These are phyloP conservation scores for Hypoxylon trugodes DNA, from an alignment of 495 filamentous ascomycete species.

Conservation along the genomic window DNA sequence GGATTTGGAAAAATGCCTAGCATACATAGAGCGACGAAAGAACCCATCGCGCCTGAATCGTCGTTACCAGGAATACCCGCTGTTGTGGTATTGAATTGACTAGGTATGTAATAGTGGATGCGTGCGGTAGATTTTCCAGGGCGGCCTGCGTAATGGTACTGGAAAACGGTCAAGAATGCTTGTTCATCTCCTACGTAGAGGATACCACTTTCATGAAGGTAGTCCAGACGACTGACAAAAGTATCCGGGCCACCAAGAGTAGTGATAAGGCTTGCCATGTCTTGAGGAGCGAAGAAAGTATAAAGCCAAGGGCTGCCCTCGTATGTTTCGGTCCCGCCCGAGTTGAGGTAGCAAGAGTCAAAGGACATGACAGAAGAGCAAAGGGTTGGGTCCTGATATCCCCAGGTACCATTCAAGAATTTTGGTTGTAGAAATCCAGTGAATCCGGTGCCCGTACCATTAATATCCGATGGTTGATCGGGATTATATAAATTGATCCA, in stretches of 20 bases:
- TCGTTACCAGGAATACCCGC: constrained; percentile 74
- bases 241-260: constrained; percentile 64
- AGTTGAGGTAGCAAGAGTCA: constrained; percentile 66
- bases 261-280: constrained; percentile 66
- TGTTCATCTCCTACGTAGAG: constrained; percentile 74
- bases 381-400: constrained; percentile 67
- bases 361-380: constrained; percentile 55
- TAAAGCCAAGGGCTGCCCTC: constrained; percentile 74
- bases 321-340: constrained; percentile 68
- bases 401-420: constrained; percentile 67
- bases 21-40: constrained; percentile 69
- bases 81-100: constrained; percentile 65
- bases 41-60: constrained; percentile 73
- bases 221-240: constrained; percentile 67
- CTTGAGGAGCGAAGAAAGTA: constrained; percentile 70
- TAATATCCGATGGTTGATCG: constrained; percentile 63
- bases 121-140: constrained; percentile 68
- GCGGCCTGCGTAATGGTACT: constrained; percentile 72
- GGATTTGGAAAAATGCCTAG: constrained; percentile 72
- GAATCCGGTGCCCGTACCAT: constrained; percentile 65
- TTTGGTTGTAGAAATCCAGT: constrained; percentile 72
- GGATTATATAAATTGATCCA: constrained; percentile 71
- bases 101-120: constrained; percentile 71
- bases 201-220: constrained; percentile 66
- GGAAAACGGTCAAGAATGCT: constrained; percentile 69